Conservation (phyloP, 2,329 filamentous ascomycete species). For the Mycosphaerella arachidis region DNA sequence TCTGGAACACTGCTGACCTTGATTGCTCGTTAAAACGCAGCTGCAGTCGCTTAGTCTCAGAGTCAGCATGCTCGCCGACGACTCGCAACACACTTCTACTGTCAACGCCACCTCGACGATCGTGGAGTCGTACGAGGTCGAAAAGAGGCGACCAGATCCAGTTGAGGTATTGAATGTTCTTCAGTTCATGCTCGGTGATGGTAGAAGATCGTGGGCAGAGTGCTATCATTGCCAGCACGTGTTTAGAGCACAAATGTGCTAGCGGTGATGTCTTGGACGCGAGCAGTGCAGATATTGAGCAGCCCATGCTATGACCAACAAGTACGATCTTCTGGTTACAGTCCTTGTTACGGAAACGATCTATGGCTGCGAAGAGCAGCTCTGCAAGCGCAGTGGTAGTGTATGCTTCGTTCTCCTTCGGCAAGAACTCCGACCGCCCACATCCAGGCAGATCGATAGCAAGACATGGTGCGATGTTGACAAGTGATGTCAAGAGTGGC, state of each 20-base stretch:
- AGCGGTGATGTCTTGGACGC: constrained; percentile 57
- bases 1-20: constrained; percentile 73
- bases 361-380: constrained; percentile 69
- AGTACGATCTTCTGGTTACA: constrained; percentile 67
- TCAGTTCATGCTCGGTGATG: constrained; percentile 31
- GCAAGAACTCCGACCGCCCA: constrained; percentile 71
- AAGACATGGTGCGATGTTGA: constrained; percentile 77
- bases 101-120: constrained; percentile 70
- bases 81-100: constrained; percentile 78
- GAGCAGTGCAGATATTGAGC: constrained; percentile 68
- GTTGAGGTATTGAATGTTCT: constrained; percentile 54
- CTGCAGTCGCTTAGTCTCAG: constrained; percentile 63
- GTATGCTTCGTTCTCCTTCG: constrained; percentile 72
- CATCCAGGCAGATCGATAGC: constrained; percentile 89
- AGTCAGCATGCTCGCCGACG: constrained; percentile 62
- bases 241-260: constrained; percentile 45
- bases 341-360: constrained; percentile 63
- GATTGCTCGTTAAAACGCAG: constrained; percentile 77
- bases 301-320: constrained; percentile 88
- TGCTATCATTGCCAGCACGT: constrained; percentile 71
- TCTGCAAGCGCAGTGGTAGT: constrained; percentile 69
- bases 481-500: constrained; percentile 71
- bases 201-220: constrained; percentile 74
- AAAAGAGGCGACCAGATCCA: constrained; percentile 69
- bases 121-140: constrained; percentile 70